phyloP scores from a whole-genome alignment of 176 grass and related monocot genomes.

The Carex pumila region DNA sequence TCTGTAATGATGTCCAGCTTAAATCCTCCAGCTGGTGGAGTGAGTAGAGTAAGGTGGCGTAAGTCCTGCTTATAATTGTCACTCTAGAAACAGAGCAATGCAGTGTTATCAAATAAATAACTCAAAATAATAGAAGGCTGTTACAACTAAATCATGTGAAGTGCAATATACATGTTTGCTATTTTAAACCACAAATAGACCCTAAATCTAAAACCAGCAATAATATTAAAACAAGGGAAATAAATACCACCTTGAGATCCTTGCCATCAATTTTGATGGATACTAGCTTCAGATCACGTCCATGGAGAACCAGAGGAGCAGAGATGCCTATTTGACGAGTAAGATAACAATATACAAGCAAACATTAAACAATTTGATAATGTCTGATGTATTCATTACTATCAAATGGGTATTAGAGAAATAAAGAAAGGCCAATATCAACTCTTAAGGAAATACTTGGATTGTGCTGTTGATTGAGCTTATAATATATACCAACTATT shows the following conservation, averaged over 20 bases:
- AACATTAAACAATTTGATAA: background rate
- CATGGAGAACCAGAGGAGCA: constrained; percentile 73
- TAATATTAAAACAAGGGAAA: constrained; percentile 3
- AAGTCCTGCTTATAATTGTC: constrained; percentile 59
- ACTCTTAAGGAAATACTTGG: background rate
- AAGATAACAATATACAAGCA: background rate
- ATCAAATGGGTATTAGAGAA: background rate
- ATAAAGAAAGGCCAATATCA: background rate
- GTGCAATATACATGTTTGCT: background rate
- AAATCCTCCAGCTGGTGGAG: constrained; percentile 53
- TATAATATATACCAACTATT: background rate
- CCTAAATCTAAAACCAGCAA: constrained; percentile 15
- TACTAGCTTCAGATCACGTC: constrained; percentile 74
- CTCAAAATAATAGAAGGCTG: constrained; percentile 1
- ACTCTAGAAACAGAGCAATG: constrained; percentile 37
- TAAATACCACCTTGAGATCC: constrained; percentile 57
- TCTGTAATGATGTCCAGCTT: constrained; percentile 86
- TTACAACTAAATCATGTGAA: background rate
- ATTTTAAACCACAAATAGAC: background rate
- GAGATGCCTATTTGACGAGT: constrained; percentile 34
- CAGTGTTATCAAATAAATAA: constrained; percentile 21
- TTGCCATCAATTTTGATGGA: constrained; percentile 82
- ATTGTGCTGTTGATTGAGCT: background rate
- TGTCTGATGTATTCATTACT: constrained; percentile 1
- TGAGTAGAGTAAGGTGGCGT: constrained; percentile 55